Base-by-base conservation (phyloP, 331 rosid genomes). In the Rosa hybrid region DNA sequence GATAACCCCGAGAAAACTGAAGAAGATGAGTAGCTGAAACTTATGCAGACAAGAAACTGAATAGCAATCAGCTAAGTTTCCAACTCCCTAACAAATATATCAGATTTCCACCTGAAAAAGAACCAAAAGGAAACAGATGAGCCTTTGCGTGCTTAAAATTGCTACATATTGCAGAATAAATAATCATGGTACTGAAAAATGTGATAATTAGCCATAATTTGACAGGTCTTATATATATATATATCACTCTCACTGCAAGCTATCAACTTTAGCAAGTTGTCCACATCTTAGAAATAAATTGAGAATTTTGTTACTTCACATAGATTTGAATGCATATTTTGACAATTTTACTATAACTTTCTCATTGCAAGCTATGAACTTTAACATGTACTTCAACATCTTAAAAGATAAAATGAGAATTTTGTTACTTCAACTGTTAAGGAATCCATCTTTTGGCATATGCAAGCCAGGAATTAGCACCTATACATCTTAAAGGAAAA, bases 71-170 rank as follows among this genome's bases (percentile, higher is more conserved):
- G 68, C 0, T 64, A 64, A 84, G 46, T 74, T 76, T 86, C 79
- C 81, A 81, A 82, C 74, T 25, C 56, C 9, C 72, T 73, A 13
- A 76, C 18, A 30, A 30, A 30, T 30, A 30, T 30, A 30, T 30
- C 30, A 57, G 84, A 75, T 41, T 25, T 21, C 38, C 80, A 78
- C 89, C 91, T 90, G 88, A 60, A 74, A 84, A 73, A 78, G 63
- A 45, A 51, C 68, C 6, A 38, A 56, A 54, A 12, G 3, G 13
- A n/a, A 38, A 76, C n/a, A 46, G 6, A 46, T 77, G 64, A 48
- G 38, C 62, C 59, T 45, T 46, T 25, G 11, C 18, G 27, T 44
- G 60, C n/a, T 63, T 27, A 48, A 77, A 64, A 21, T 30, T 1
- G 17, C 42, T 27, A 30, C 70, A 64, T 30, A 8, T 9, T 64